Conservation (phyloP, 108 stramenopile species). For the Stephanodiscus minutulus region DNA sequence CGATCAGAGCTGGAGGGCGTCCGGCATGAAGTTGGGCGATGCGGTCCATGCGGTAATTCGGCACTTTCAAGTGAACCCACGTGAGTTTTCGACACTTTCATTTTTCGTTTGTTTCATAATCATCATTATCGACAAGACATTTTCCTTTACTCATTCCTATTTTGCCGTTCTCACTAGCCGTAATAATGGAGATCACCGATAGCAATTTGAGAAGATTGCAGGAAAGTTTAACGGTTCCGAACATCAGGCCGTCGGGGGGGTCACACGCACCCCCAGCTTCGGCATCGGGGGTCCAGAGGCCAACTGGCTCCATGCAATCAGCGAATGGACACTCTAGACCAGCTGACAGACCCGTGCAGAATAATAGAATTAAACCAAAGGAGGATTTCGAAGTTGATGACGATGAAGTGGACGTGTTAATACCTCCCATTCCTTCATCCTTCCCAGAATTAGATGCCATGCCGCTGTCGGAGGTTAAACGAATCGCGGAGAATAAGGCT, state of each 20-base stretch:
- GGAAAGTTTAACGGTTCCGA: conserved; percentile 22
- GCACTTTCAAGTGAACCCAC: conserved; percentile 82
- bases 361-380: not conserved
- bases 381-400: conserved; percentile 10
- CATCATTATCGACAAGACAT: not conserved
- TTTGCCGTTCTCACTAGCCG: not conserved
- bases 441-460: conserved; percentile 62
- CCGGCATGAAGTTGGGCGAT: conserved; percentile 57
- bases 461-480: conserved; percentile 54
- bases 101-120: not conserved
- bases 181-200: conserved; percentile 67
- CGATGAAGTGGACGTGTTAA: conserved; percentile 35
- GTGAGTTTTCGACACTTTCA: conserved; percentile 14
- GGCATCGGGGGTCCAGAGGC: conserved; percentile 16
- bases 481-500: conserved; percentile 56
- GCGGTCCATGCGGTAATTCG: conserved; percentile 79
- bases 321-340: conserved; percentile 2
- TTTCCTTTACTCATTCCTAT: not conserved
- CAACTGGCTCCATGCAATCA: conserved; percentile 8
- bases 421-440: conserved; percentile 61
- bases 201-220: conserved; percentile 55
- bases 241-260: not conserved
- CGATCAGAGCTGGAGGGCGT: conserved; percentile 57
- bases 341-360: not conserved
- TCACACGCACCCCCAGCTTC: not conserved